Conservation (phyloP, 129 eudicot species). For the Lactuca sativa region DNA sequence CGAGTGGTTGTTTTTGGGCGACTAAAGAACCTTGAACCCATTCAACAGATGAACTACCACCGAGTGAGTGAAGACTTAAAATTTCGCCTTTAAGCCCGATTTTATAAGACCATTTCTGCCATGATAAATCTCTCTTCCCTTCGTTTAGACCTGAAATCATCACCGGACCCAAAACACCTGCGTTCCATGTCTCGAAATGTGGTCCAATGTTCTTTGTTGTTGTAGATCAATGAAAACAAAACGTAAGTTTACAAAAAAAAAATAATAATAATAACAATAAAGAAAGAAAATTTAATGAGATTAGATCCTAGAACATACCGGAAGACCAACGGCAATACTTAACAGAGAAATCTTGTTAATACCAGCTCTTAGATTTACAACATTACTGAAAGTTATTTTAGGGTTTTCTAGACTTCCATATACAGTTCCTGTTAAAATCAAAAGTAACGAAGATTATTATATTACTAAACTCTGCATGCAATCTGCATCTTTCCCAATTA, state of each 20-base stretch:
- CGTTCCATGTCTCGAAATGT: slow-evolving; percentile 89
- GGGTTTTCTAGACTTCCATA: slow-evolving; percentile 93
- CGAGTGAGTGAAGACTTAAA: slow-evolving; percentile 76
- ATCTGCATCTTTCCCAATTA: background rate
- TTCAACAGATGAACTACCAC: slow-evolving; percentile 86
- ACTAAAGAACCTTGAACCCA: slow-evolving; percentile 75
- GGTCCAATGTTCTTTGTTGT: slow-evolving; percentile 81
- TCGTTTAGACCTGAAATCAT: slow-evolving; percentile 76
- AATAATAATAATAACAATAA: no score
- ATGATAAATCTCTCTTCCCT: slow-evolving; percentile 85
- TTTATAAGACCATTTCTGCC: slow-evolving; percentile 99
- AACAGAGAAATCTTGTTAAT: slow-evolving; percentile 79
- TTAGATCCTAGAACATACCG: slow-evolving; percentile 49
- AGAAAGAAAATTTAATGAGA: background rate
- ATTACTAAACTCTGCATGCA: background rate
- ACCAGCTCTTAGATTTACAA: slow-evolving; percentile 68
- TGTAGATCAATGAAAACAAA: slow-evolving; percentile 12
- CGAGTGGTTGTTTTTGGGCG: slow-evolving; percentile 67
- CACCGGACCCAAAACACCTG: slow-evolving; percentile 97
- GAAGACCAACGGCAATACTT: slow-evolving; percentile 98
- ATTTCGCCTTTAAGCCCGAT: slow-evolving; percentile 95
- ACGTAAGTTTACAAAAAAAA: slow-evolving; percentile 3
- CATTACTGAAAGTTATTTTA: slow-evolving; percentile 56
- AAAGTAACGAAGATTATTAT: background rate
- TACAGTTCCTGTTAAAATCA: slow-evolving; percentile 62